Percentiles rank a stretch among this genome's conserved stretches.
phyloP scores from a whole-genome alignment of 1,284 basidiomycete genomes.

The Ganoderma lingzhi region DNA sequence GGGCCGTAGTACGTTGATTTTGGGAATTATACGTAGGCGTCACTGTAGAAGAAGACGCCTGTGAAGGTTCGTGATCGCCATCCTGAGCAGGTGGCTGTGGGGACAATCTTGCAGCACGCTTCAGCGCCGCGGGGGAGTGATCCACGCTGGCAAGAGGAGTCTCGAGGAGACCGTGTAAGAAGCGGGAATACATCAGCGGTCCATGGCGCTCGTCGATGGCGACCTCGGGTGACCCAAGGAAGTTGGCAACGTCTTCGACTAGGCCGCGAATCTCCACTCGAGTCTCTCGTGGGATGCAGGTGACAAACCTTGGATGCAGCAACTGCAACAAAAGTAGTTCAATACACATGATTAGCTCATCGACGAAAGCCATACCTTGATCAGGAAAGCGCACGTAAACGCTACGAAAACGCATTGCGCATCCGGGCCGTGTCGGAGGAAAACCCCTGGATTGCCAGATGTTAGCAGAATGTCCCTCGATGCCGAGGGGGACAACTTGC shows the following conservation, averaged over 20 bases:
- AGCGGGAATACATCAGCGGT: conserved; percentile 77
- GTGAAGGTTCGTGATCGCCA: conserved; percentile 10
- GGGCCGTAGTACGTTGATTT: not conserved
- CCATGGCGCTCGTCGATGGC: conserved; percentile 80
- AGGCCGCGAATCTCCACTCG: conserved; percentile 66
- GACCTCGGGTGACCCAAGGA: conserved; percentile 70
- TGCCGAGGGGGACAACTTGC: conserved; percentile 46
- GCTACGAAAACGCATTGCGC: conserved; percentile 87
- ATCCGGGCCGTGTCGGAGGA: conserved; percentile 81
- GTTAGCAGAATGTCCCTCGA: conserved; percentile 11
- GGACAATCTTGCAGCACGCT: conserved; percentile 21
- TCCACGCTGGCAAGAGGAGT: conserved; percentile 58
- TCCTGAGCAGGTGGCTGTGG: conserved; percentile 13
- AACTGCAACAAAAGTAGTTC: conserved; percentile 50
- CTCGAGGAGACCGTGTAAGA: conserved; percentile 73
- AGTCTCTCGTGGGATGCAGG: conserved; percentile 61
- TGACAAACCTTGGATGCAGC: conserved; percentile 74
- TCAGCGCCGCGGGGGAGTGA: conserved; percentile 31
- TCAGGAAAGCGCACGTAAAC: conserved; percentile 82
- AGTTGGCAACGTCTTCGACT: conserved; percentile 71
- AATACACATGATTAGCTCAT: not conserved
- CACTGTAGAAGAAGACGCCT: conserved; percentile 12
- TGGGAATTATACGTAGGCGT: conserved; percentile 1
- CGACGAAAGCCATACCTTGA: conserved; percentile 60
- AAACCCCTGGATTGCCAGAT: conserved; percentile 50